phyloP scores from a whole-genome alignment of 2,329 filamentous ascomycete species.

The Aspergillus caelatus region DNA sequence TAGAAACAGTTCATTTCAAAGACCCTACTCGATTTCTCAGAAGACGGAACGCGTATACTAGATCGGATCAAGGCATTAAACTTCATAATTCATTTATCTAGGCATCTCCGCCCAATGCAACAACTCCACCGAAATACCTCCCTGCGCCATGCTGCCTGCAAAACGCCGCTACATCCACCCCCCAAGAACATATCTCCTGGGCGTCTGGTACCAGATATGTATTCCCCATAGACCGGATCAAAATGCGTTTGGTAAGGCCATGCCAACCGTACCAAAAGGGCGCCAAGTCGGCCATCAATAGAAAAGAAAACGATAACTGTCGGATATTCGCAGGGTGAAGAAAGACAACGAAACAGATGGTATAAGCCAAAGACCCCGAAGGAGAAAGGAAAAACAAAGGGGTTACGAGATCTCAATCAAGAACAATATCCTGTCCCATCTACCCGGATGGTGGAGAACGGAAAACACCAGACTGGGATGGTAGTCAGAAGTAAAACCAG shows the following conservation, averaged over 20 bases:
- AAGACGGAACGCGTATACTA: background rate
- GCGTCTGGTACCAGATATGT: background rate
- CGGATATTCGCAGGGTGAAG: background rate
- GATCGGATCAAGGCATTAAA: background rate
- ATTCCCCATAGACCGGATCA: background rate
- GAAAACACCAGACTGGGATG: background rate
- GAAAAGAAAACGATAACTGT: conserved; percentile 2
- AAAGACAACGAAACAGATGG: background rate
- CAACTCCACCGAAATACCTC: background rate
- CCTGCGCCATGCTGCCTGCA: conserved; percentile 1
- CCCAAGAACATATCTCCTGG: background rate
- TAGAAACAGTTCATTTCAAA: background rate
- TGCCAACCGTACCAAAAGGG: background rate
- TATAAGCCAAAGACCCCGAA: background rate
- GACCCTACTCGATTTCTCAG: background rate
- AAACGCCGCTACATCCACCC: conserved; percentile 5
- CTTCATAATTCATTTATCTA: conserved; percentile 6
- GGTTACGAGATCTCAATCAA: background rate
- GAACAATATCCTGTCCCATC: conserved; percentile 5
- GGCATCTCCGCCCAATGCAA: conserved; percentile 4
- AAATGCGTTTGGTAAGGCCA: background rate
- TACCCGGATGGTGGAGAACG: conserved; percentile 4
- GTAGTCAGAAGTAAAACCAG: conserved; percentile 1
- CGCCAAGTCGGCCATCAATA: background rate
- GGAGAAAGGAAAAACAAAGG: background rate